These are phyloP conservation scores for Xylaria sp. DNA, from an alignment of 2,329 filamentous ascomycete species.

Conservation along the genomic window DNA sequence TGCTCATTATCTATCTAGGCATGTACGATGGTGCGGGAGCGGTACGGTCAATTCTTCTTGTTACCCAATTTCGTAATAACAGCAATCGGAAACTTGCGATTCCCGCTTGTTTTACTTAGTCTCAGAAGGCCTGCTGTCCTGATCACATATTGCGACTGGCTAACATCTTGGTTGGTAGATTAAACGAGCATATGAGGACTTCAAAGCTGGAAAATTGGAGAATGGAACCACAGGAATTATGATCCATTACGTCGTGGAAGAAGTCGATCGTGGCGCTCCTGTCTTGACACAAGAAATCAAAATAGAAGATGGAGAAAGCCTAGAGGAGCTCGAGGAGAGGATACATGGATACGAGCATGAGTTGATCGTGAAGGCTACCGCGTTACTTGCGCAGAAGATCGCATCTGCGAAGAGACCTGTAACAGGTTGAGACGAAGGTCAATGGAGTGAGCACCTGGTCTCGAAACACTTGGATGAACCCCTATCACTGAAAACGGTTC, in stretches of 20 bases:
- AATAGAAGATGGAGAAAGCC: constrained; percentile 63
- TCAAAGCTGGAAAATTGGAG: constrained; percentile 63
- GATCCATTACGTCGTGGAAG: constrained; percentile 74
- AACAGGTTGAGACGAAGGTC: constrained; percentile 27
- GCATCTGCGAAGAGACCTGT: constrained; percentile 37
- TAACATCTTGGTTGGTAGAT: constrained; percentile 54
- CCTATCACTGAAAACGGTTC: constrained; percentile 1
- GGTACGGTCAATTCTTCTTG: constrained; percentile 21
- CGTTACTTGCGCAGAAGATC: constrained; percentile 43
- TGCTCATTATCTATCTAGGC: constrained; percentile 49
- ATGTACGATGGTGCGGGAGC: constrained; percentile 75
- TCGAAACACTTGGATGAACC: constrained; percentile 15
- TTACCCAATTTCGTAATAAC: background rate
- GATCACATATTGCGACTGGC: background rate
- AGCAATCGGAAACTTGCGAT: background rate
- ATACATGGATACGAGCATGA: constrained; percentile 74
- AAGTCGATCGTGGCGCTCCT: constrained; percentile 75
- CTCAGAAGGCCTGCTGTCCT: background rate
- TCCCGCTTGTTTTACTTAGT: background rate
- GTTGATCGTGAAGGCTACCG: constrained; percentile 73
- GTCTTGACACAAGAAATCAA: constrained; percentile 71
- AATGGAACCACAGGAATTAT: constrained; percentile 75
- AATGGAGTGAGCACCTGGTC: constrained; percentile 4
- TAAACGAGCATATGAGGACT: constrained; percentile 73
- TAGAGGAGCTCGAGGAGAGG: constrained; percentile 69